These are phyloP conservation scores for Kokia cookei DNA, from an alignment of 441 rosid genomes.

Conservation along the genomic window DNA sequence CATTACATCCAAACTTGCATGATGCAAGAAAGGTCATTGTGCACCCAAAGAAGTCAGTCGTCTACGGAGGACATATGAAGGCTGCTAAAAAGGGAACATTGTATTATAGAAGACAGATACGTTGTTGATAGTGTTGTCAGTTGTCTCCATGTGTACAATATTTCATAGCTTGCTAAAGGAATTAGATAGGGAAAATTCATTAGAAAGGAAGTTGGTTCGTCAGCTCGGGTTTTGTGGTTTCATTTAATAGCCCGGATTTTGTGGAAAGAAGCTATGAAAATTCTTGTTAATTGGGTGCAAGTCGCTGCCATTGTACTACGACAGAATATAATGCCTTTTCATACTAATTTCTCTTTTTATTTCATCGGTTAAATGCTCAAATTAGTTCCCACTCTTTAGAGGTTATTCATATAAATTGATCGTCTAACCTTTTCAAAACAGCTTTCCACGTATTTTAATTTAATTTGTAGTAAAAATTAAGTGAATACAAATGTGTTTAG, in stretches of 20 bases:
- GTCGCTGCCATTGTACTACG: not conserved
- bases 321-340: not conserved
- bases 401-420: too few species aligned
- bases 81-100: not conserved
- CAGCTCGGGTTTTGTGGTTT: not conserved
- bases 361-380: not conserved
- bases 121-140: not conserved
- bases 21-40: not conserved
- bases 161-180: not conserved
- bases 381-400: too few species aligned
- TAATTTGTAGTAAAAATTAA: too few species aligned
- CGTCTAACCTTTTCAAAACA: too few species aligned
- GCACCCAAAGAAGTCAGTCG: not conserved
- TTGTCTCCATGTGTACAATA: not conserved
- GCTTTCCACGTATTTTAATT: too few species aligned
- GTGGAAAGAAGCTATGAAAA: not conserved
- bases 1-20: not conserved
- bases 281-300: not conserved
- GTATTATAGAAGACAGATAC: not conserved
- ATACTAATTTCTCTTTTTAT: not conserved
- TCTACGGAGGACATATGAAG: not conserved
- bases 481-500: too few species aligned
- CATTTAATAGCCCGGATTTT: not conserved
- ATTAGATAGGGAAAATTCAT: not conserved
- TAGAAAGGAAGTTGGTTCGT: not conserved